Percentiles rank a stretch among this genome's conserved stretches.
phyloP scores from a whole-genome alignment of 345 rosid genomes.

The Moringa oleifera region DNA sequence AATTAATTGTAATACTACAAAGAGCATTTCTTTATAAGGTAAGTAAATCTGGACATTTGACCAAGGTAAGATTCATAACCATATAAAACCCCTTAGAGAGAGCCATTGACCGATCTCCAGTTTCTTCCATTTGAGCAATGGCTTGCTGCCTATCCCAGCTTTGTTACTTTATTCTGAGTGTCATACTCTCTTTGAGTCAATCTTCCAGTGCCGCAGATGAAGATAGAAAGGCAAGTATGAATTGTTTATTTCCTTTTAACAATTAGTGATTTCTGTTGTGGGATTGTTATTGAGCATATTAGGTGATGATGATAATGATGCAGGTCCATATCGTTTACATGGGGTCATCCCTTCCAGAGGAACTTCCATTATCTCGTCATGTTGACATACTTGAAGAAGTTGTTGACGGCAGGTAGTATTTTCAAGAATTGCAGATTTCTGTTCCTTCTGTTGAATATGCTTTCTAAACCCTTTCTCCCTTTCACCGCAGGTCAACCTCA shows the following conservation, averaged over 20 bases:
- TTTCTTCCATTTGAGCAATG: no score
- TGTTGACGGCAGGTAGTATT: neutral
- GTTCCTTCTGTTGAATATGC: neutral
- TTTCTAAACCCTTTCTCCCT: neutral
- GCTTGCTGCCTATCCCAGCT: no score
- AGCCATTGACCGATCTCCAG: no score
- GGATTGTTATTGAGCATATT: no score
- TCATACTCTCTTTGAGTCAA: neutral
- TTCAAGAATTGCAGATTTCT: no score
- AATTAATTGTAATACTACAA: no score
- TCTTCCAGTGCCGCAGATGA: neutral
- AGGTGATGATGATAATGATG: neutral
- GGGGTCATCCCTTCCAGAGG: conserved; percentile 12
- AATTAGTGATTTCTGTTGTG: no score
- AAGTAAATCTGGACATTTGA: no score
- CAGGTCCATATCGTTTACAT: conserved; percentile 19
- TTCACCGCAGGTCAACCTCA: conserved; percentile 12
- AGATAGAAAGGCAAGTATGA: neutral
- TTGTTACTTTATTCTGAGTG: neutral
- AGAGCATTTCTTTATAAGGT: no score
- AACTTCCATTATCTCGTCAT: conserved; percentile 9
- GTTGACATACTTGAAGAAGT: conserved; percentile 11
- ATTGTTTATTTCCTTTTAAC: no score
- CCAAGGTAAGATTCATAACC: no score
- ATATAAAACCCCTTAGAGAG: no score